These are phyloP conservation scores for Tricharina praecox DNA, from an alignment of 495 filamentous ascomycete species.

Conservation along the genomic window DNA sequence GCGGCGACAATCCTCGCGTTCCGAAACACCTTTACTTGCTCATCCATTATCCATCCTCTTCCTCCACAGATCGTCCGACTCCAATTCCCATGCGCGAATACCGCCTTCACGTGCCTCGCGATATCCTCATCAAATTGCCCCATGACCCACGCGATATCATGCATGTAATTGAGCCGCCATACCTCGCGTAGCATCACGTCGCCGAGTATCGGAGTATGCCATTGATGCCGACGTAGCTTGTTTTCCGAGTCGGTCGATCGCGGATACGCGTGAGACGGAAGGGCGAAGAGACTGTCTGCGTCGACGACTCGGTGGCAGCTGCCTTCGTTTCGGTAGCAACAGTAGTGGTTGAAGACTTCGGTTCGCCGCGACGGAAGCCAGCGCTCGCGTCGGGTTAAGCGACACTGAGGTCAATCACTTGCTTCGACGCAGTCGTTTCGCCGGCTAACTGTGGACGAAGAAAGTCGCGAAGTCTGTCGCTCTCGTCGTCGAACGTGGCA, in stretches of 20 bases:
- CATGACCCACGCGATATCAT: slow-evolving; percentile 65
- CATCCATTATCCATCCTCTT: too few relatives aligned
- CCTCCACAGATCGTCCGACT: slow-evolving; percentile 56
- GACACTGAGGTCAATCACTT: slow-evolving; percentile 1
- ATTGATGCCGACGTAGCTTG: slow-evolving; percentile 46
- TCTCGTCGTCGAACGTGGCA: neutral
- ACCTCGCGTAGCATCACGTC: slow-evolving; percentile 63
- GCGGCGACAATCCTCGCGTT: slow-evolving; percentile 60
- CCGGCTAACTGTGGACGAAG: neutral
- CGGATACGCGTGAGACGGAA: slow-evolving; percentile 56
- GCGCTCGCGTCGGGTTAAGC: neutral
- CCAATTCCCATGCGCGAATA: slow-evolving; percentile 80
- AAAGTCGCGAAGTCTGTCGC: neutral
- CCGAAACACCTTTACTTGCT: too few relatives aligned
- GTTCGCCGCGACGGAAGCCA: neutral
- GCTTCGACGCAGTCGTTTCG: neutral
- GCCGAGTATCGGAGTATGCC: slow-evolving; percentile 60
- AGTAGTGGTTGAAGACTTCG: neutral
- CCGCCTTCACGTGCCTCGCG: slow-evolving; percentile 44
- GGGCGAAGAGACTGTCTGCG: slow-evolving; percentile 35
- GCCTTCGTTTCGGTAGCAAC: too few relatives aligned
- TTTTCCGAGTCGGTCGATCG: slow-evolving; percentile 47
- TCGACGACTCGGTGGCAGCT: neutral
- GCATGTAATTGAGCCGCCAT: slow-evolving; percentile 81
- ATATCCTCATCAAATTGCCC: slow-evolving; percentile 53